Conservation (phyloP, 2,329 filamentous ascomycete genomes). For the Botryotinia narcissicola region DNA sequence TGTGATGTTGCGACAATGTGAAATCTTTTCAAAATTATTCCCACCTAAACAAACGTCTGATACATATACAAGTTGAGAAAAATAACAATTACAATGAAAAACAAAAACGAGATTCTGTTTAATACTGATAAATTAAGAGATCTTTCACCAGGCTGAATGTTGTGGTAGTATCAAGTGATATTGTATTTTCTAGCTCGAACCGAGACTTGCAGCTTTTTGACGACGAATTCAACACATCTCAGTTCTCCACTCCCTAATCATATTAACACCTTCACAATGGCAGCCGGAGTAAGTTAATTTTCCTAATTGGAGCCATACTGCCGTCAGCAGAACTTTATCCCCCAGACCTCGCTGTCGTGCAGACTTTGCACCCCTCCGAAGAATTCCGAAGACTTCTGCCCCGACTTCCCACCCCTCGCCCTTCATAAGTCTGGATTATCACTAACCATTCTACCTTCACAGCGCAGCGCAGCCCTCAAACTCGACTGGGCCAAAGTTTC, state of each 20-base stretch:
- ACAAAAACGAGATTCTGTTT: background rate
- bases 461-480: constrained; percentile 98
- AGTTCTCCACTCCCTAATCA: constrained; percentile 51
- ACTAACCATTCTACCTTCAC: constrained; percentile 35
- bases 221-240: constrained; percentile 38
- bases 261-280: constrained; percentile 58
- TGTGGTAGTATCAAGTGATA: constrained; percentile 27
- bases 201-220: constrained; percentile 28
- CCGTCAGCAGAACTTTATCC: background rate
- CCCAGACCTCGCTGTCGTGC: background rate
- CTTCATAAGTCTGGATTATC: background rate
- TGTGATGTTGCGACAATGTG: background rate
- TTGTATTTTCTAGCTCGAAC: constrained; percentile 10
- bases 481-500: constrained; percentile 98
- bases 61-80: too few relatives aligned
- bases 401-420: background rate
- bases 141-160: constrained; percentile 4
- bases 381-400: constrained; percentile 13
- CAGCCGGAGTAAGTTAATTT: constrained; percentile 58
- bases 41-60: background rate
- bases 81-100: background rate
- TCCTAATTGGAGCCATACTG: constrained; percentile 27
- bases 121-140: too few relatives aligned
- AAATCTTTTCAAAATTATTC: background rate
- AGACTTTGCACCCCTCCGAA: constrained; percentile 21